Base-by-base conservation (phyloP, 2,329 filamentous ascomycete species). In the Phialophora tarda region DNA sequence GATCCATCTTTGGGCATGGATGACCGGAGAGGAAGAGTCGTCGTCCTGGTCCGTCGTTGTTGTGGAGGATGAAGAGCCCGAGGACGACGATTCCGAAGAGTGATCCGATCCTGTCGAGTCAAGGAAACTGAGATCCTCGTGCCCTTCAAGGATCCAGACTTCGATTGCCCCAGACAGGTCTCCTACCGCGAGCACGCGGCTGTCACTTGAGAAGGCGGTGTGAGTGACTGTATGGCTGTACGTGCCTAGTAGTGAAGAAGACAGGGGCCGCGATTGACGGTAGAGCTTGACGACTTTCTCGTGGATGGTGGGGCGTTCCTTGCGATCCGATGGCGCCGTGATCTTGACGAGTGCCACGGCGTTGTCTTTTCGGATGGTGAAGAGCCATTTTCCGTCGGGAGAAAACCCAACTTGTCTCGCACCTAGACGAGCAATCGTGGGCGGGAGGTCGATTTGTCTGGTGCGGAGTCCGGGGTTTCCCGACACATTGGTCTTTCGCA, bases 161-260 rank as follows among this genome's bases (percentile, higher is more conserved):
- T 98, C 93, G 34, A 98, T 83, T 77, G 89, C 92, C 51, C 95
- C 95, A 51, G 90, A 89, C 60, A 97, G 79, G 76, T 97, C 94
- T 56, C 90, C 89, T 32, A 89, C 86, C 8, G 90, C 93, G 55
- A 98, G 81, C 69, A 96, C 86, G 71, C 85, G 88, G 75, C 91
- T 92, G 75, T 97, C 90, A 4, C 88, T 82, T 10, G 93, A 93
- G 77, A 98, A 97, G 1, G 89, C 84, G 28, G 89, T 77, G 62
- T 91, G 89, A 41, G 86, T 88, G 71, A 98, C 88, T 53, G 84
- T 89, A 75, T 90, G 86, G 69, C 92, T 87, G 78, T 97, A 98
- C 28, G 81, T 80, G 92, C 66, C 66, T 30, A 73, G 53, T 2
- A 63, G 28, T 71, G 73, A 65, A 78, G 76, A 66, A 74, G 75